Conservation (phyloP, 169 alveolate species). For the Theileria equi region DNA sequence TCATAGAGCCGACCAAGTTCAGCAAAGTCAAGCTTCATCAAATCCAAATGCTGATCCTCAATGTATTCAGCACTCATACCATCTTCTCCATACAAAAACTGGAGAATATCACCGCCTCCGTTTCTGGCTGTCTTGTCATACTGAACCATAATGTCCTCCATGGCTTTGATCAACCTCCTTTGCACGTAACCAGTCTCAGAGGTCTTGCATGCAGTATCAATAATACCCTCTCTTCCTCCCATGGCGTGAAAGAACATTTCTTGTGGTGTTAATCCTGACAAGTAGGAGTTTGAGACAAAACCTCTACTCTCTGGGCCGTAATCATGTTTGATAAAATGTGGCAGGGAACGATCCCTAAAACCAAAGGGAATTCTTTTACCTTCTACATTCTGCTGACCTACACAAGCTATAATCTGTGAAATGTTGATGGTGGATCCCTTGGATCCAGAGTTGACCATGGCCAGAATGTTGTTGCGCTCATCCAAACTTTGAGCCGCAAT, state of each 20-base stretch:
- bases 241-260: constrained; percentile 99
- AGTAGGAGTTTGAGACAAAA: constrained; percentile 96
- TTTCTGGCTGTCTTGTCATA: constrained; percentile 99
- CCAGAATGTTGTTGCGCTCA: constrained; percentile 92
- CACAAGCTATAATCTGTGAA: constrained; percentile 98
- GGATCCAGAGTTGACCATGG: constrained; percentile 97
- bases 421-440: constrained; percentile 96
- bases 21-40: constrained; percentile 87
- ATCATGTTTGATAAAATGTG: constrained; percentile 98
- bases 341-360: constrained; percentile 96
- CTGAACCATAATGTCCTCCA: constrained; percentile 98
- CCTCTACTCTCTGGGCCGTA: constrained; percentile 99
- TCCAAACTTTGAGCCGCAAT: constrained; percentile 91
- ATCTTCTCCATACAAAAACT: constrained; percentile 99
- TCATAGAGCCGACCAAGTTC: constrained; percentile 73
- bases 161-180: constrained; percentile 98
- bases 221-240: constrained; percentile 99
- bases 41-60: constrained; percentile 94
- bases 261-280: constrained; percentile 95
- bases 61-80: constrained; percentile 99
- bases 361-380: constrained; percentile 99
- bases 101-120: constrained; percentile 92
- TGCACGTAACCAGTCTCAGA: constrained; percentile 99
- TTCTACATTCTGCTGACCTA: constrained; percentile 99
- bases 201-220: constrained; percentile 99